Evolutionary conservation across 805 yeast species (phyloP).

Genomic region (Phaffomyces opuntiae): DNA sequence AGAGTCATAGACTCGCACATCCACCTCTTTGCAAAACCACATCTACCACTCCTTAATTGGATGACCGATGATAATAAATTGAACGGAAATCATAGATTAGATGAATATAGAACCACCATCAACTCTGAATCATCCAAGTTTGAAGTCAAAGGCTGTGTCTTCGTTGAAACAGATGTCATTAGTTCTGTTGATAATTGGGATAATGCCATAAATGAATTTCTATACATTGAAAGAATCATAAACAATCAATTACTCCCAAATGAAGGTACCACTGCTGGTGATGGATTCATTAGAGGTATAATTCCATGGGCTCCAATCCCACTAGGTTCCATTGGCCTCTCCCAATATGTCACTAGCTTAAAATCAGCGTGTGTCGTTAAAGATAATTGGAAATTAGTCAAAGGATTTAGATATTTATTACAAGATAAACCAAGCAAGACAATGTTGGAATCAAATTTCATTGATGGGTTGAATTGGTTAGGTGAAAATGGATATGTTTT

Average conservation of each 20-base stretch:
- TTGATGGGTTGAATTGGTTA: conserved; percentile 30
- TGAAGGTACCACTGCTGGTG: conserved; percentile 2
- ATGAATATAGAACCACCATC: conserved; percentile 5
- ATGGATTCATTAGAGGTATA: conserved; percentile 21
- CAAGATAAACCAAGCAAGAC: conserved; percentile 36
- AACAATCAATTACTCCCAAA: conserved; percentile 1
- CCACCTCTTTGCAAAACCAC: conserved; percentile 13
- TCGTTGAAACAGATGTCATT: conserved; percentile 15
- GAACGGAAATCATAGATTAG: conserved; percentile 8
- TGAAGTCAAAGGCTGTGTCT: conserved; percentile 8
- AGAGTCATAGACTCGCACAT: conserved; percentile 16
- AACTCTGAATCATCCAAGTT: neutral
- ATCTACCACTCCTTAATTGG: conserved; percentile 11
- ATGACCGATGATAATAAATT: conserved; percentile 10
- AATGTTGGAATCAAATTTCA: conserved; percentile 24
- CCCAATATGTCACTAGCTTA: conserved; percentile 14
- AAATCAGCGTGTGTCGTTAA: conserved; percentile 10
- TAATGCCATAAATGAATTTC: conserved; percentile 11
- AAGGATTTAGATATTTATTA: conserved; percentile 36
- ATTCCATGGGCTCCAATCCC: conserved; percentile 43
- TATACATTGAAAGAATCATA: conserved; percentile 7
- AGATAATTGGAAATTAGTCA: conserved; percentile 17
- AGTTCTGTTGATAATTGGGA: conserved; percentile 12
- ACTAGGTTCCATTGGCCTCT: conserved; percentile 22
- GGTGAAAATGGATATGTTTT: conserved; percentile 25